Conservation (phyloP, 2,329 filamentous ascomycete genomes). For the Pseudopyricularia cyperi region DNA sequence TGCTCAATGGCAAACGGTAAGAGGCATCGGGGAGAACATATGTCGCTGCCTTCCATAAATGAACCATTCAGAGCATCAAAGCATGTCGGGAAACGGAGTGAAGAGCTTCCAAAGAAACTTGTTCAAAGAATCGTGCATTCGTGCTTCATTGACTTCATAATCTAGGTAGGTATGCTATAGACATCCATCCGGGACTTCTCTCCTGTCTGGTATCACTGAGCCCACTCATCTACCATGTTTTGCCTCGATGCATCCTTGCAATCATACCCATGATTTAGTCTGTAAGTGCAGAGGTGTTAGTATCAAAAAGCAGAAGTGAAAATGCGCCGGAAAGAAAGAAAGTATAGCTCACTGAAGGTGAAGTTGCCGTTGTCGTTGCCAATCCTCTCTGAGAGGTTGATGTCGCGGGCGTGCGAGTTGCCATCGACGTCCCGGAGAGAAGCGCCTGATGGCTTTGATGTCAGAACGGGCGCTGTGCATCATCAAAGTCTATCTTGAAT, state of each 20-base stretch:
- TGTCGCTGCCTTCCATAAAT: too few species aligned
- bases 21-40: too few species aligned
- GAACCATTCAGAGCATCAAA: too few species aligned
- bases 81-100: too few species aligned
- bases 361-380: slow-evolving; percentile 37
- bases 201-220: not conserved
- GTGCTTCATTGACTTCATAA: not conserved
- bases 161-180: not conserved
- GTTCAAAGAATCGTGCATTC: not conserved
- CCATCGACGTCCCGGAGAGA: slow-evolving; percentile 27
- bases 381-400: slow-evolving; percentile 44
- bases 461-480: not conserved
- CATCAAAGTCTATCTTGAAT: not conserved
- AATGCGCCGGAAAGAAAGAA: not conserved
- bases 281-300: not conserved
- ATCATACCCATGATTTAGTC: not conserved
- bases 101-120: not conserved
- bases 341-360: slow-evolving; percentile 15
- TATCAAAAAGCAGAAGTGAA: not conserved
- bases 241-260: not conserved
- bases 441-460: slow-evolving; percentile 14
- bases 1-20: too few species aligned
- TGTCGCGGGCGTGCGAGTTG: slow-evolving; percentile 24
- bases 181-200: not conserved
- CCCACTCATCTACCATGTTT: not conserved